Percentiles rank a stretch among this genome's conserved stretches.
phyloP scores from a whole-genome alignment of 345 rosid genomes.

The Salix purpurea region DNA sequence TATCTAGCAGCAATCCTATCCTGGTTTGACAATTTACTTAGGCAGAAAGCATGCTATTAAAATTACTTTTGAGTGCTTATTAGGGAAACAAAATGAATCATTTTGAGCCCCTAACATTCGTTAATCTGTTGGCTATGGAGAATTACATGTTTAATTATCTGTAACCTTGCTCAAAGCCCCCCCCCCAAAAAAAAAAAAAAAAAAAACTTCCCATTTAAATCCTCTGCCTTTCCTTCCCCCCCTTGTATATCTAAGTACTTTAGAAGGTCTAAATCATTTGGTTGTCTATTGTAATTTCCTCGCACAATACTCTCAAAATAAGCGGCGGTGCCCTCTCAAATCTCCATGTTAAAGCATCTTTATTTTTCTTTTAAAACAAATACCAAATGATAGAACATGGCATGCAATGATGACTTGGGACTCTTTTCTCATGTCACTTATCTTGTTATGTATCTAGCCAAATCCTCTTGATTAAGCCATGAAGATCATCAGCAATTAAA shows the following conservation, averaged over 20 bases:
- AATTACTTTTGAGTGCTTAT: background rate
- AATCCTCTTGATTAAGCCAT: constrained; percentile 15
- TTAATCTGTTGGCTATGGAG: background rate
- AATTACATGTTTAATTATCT: background rate
- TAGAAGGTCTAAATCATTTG: constrained; percentile 46
- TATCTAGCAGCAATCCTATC: background rate
- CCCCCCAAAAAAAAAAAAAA: background rate
- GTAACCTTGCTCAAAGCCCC: background rate
- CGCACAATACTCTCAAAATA: constrained; percentile 15
- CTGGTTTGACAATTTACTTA: background rate
- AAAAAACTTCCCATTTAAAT: background rate
- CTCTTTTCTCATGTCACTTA: constrained; percentile 17
- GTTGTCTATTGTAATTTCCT: constrained; percentile 27
- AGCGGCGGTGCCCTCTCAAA: constrained; percentile 14
- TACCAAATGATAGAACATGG: constrained; percentile 35
- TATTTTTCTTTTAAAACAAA: constrained; percentile 11
- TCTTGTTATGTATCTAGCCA: constrained; percentile 15
- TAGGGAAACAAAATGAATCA: background rate
- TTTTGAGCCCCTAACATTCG: background rate
- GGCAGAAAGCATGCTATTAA: background rate
- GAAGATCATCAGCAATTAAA: constrained; percentile 11
- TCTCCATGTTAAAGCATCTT: constrained; percentile 35
- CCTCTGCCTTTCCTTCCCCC: background rate
- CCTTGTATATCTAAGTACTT: constrained; percentile 12
- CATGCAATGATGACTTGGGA: constrained; percentile 43